Base-by-base conservation (phyloP, 2,329 filamentous ascomycete genomes). In the Stemphylium beticola region DNA sequence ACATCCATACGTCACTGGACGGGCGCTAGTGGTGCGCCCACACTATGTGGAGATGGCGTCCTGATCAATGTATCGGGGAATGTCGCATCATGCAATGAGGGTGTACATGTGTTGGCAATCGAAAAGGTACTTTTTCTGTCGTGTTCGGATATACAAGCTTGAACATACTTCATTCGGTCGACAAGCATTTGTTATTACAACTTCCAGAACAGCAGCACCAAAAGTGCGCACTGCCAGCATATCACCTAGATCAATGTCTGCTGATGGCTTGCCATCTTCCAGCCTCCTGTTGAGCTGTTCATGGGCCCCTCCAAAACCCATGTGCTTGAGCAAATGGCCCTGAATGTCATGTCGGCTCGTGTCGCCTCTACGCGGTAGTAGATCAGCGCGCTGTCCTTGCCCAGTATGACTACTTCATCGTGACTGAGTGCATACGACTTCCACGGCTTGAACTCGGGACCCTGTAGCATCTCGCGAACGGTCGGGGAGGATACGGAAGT, bases 201-300 rank as follows among this genome's bases (percentile, higher is more conserved):
- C 26, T 29, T 4, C 9, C 26, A 29, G 24, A 9, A 26, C 24
- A 26, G 24, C 4, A 33, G 12, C 37, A 32, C 32, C 2, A 8
- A 15, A 47, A 22, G 17, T 6, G 37, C 7, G n/a, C 15, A 26
- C 20, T 26, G 14, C 14, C 11, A 17, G 9, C 15, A 17, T 14
- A 38, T 12, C 22, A 20, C 10, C 31, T 45, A 70, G 12, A 69
- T 66, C 33, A 68, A 43, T 5, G 68, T 71, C 58, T 71, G 66
- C 57, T 69, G 68, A 37, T 71, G 66, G 43, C 64, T 65, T 14
- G 60, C 63, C 67, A 69, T 69, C 57, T 63, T 71, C 65, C 67
- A 69, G 9, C 45, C 58, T 26, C 48, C 54, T n/a, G 57, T 53
- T 12, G 39, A 42, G 15, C 55, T 49, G 17, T 58, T 42, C 15